phyloP scores from a whole-genome alignment of 805 yeast species.

The Hanseniaspora jakobsenii region DNA sequence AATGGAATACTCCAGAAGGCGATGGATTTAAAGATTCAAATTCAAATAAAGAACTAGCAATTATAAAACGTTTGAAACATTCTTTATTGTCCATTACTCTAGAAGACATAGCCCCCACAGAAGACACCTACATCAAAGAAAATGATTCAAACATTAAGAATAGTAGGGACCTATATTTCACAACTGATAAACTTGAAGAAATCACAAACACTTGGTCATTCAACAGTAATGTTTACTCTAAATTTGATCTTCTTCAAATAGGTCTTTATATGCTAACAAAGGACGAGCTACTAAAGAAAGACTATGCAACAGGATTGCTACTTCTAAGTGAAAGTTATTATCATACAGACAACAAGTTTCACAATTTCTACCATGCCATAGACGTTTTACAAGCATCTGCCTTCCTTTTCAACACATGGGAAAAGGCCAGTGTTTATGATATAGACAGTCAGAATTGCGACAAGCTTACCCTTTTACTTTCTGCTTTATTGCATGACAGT shows the following conservation, averaged over 20 bases:
- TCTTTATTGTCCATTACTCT: background rate
- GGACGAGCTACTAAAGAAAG: background rate
- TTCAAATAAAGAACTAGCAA: too few species aligned
- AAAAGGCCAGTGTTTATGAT: background rate
- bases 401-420: slow-evolving; percentile 33
- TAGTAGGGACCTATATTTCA: too few species aligned
- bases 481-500: slow-evolving; percentile 84
- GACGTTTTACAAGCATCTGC: slow-evolving; percentile 89
- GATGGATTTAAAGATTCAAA: too few species aligned
- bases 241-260: slow-evolving; percentile 24
- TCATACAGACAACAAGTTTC: slow-evolving; percentile 78
- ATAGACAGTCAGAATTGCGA: slow-evolving; percentile 12
- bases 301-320: slow-evolving; percentile 33
- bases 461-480: slow-evolving; percentile 46
- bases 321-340: slow-evolving; percentile 66
- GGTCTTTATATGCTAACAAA: slow-evolving; percentile 2
- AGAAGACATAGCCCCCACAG: background rate
- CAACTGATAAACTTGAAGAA: background rate
- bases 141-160: background rate
- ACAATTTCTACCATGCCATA: slow-evolving; percentile 88
- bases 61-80: background rate
- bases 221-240: slow-evolving; percentile 7
- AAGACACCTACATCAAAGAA: background rate
- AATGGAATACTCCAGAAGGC: too few species aligned
- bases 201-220: slow-evolving; percentile 5